phyloP scores from a whole-genome alignment of 1,284 basidiomycete species.

The Puccinia novopanici region DNA sequence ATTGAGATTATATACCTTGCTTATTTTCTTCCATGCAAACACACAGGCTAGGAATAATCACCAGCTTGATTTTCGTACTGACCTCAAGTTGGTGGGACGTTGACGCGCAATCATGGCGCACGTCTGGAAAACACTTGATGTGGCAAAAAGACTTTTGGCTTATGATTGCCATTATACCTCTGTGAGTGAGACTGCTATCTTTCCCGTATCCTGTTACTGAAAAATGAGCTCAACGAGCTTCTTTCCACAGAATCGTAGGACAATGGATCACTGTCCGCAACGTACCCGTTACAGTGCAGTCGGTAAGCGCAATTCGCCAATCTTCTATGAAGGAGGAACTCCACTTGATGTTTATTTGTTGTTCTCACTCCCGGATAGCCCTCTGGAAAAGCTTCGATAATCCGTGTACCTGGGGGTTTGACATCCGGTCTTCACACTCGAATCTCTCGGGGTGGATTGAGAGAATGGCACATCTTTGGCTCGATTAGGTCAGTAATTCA shows the following conservation, averaged over 20 bases:
- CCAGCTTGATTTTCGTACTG: constrained; percentile 70
- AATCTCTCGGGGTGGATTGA: constrained; percentile 37
- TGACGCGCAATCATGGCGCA: constrained; percentile 65
- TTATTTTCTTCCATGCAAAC: constrained; percentile 67
- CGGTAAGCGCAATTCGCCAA: too few species aligned
- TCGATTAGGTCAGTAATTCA: too few species aligned
- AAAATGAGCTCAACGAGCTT: not conserved
- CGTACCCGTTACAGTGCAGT: constrained; percentile 32
- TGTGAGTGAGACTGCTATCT: too few species aligned
- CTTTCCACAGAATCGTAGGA: constrained; percentile 28
- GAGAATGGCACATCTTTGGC: constrained; percentile 52
- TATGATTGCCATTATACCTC: constrained; percentile 70
- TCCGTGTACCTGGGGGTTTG: constrained; percentile 47
- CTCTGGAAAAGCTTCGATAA: constrained; percentile 43
- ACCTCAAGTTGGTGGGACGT: constrained; percentile 68
- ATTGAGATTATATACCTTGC: too few species aligned
- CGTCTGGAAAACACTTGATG: constrained; percentile 65
- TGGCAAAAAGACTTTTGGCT: constrained; percentile 75
- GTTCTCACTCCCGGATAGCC: constrained; percentile 6
- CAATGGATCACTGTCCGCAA: constrained; percentile 51
- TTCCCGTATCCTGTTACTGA: not conserved
- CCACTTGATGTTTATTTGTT: not conserved
- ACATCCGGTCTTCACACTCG: constrained; percentile 50
- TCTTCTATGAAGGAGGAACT: too few species aligned
- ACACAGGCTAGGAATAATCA: constrained; percentile 68